Conservation (phyloP, 2,329 filamentous ascomycete species). For the Uncinocarpus reesii region DNA sequence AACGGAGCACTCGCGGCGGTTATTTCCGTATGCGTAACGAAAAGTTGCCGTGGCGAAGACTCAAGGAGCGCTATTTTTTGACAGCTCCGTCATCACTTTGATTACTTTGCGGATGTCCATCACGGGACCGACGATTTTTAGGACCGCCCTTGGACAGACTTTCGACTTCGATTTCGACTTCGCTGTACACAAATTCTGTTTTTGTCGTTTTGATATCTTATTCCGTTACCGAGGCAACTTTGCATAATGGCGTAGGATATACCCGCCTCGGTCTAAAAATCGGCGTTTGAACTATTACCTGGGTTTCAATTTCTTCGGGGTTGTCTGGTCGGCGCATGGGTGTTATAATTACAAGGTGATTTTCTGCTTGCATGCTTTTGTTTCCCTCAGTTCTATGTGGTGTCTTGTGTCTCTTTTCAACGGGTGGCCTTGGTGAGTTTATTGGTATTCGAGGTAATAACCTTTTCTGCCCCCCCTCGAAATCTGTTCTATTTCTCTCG, state of each 20-base stretch:
- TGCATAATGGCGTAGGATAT: constrained; percentile 42
- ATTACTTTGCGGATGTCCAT: background rate
- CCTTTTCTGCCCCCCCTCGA: background rate
- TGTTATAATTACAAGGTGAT: constrained; percentile 6
- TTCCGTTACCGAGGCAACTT: constrained; percentile 17
- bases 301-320: constrained; percentile 7
- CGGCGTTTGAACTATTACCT: constrained; percentile 15
- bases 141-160: constrained; percentile 6
- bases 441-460: constrained; percentile 7
- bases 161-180: constrained; percentile 11
- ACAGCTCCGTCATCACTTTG: background rate
- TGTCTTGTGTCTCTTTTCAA: background rate
- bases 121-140: constrained; percentile 11
- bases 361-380: background rate
- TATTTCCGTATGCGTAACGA: background rate
- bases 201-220: constrained; percentile 18
- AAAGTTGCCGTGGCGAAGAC: constrained; percentile 6
- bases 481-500: background rate
- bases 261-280: constrained; percentile 30
- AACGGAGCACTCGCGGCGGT: background rate
- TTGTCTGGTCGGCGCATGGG: constrained; percentile 4
- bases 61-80: background rate
- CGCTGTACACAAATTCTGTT: constrained; percentile 21
- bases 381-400: background rate
- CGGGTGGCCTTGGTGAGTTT: background rate